phyloP scores from a whole-genome alignment of 768 basidiomycete species.

The Hericium coralloides region DNA sequence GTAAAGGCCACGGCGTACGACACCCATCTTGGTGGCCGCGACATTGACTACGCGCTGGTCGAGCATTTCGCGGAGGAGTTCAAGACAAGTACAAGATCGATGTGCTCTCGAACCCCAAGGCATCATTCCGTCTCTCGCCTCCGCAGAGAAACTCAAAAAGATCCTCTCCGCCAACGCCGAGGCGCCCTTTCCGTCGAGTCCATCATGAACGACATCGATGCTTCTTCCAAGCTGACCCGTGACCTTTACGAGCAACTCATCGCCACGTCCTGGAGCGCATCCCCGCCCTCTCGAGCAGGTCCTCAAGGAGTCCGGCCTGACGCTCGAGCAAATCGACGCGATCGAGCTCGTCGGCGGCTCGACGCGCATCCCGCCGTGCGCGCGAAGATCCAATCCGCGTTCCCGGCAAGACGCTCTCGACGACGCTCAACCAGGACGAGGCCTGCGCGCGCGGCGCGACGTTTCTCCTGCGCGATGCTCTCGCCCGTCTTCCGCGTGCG shows the following conservation, averaged over 20 bases:
- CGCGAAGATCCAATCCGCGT: slow-evolving; percentile 73
- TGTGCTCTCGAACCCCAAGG: slow-evolving; percentile 85
- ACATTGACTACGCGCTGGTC: slow-evolving; percentile 90
- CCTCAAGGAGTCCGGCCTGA: slow-evolving; percentile 70
- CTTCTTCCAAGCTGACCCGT: slow-evolving; percentile 73
- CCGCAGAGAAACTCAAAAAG: slow-evolving; percentile 95
- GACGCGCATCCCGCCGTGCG: slow-evolving; percentile 94
- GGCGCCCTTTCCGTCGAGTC: slow-evolving; percentile 90
- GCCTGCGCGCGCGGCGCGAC: slow-evolving; percentile 94
- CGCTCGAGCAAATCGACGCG: slow-evolving; percentile 78
- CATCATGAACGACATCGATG: slow-evolving; percentile 94
- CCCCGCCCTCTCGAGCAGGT: slow-evolving; percentile 62
- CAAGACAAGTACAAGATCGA: slow-evolving; percentile 98
- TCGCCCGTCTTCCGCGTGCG: slow-evolving; percentile 97
- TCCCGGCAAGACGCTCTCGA: slow-evolving; percentile 77
- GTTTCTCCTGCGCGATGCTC: slow-evolving; percentile 93
- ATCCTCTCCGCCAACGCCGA: slow-evolving; percentile 90
- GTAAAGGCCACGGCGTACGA: slow-evolving; percentile 90
- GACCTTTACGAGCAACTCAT: slow-evolving; percentile 81
- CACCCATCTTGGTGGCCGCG: slow-evolving; percentile 89
- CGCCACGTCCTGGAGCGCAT: slow-evolving; percentile 68
- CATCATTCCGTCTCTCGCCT: slow-evolving; percentile 82
- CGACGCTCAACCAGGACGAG: slow-evolving; percentile 97
- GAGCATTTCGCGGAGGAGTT: slow-evolving; percentile 87
- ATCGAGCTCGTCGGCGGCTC: slow-evolving; percentile 92